phyloP scores from a whole-genome alignment of 768 basidiomycete genomes.

The Lentinula raphanica region DNA sequence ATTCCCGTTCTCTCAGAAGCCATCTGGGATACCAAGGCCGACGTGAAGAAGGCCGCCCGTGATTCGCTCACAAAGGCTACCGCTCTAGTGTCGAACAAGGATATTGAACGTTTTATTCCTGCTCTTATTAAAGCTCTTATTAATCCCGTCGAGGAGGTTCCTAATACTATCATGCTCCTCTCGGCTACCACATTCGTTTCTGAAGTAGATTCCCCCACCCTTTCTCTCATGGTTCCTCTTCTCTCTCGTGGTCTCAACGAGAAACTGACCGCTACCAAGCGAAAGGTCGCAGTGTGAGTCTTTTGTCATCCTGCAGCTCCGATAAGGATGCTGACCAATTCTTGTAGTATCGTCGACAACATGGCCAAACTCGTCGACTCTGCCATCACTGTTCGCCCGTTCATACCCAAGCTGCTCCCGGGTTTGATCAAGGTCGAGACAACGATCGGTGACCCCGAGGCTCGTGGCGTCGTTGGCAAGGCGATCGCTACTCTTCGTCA shows the following conservation, averaged over 20 bases:
- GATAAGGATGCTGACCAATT: conserved; percentile 1
- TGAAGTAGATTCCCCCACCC: conserved; percentile 94
- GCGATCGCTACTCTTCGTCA: conserved; percentile 95
- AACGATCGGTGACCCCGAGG: conserved; percentile 96
- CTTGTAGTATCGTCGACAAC: conserved; percentile 84
- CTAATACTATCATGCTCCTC: conserved; percentile 89
- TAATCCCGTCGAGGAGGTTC: conserved; percentile 99
- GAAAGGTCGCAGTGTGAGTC: conserved; percentile 87
- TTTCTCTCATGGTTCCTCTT: conserved; percentile 96
- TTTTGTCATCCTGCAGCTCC: neutral
- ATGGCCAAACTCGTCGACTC: conserved; percentile 99
- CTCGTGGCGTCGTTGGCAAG: conserved; percentile 84
- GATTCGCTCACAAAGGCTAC: conserved; percentile 92
- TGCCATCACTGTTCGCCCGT: conserved; percentile 89
- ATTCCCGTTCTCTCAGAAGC: conserved; percentile 91
- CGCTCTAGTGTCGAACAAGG: conserved; percentile 96
- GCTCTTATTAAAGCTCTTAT: conserved; percentile 97
- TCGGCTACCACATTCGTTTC: conserved; percentile 99
- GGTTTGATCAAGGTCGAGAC: conserved; percentile 94
- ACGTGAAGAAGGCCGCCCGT: conserved; percentile 98
- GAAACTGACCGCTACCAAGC: conserved; percentile 94
- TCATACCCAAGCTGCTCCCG: conserved; percentile 92
- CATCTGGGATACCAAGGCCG: conserved; percentile 98
- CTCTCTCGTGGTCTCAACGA: conserved; percentile 89
- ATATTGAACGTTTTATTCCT: conserved; percentile 94